phyloP scores from a whole-genome alignment of 228 moss, liverwort and hornwort genomes.

The Sphagnum magellanicum region DNA sequence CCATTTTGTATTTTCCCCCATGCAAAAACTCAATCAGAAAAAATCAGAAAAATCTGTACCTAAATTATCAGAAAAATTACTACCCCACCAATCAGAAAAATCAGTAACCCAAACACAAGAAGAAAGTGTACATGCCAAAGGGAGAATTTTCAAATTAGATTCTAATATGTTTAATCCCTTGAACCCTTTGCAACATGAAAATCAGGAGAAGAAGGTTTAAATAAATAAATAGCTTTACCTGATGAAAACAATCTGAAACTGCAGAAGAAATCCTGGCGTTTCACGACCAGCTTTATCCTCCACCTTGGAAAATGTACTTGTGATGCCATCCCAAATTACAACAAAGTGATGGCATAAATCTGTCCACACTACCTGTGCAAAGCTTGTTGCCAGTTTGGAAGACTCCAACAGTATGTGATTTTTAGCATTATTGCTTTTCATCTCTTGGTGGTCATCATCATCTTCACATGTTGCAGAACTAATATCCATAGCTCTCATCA shows the following conservation, averaged over 20 bases:
- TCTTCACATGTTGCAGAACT: background rate
- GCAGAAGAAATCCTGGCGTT: conserved; percentile 30
- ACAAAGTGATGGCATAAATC: conserved; percentile 20
- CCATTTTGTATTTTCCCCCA: too few species aligned
- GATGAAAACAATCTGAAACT: conserved; percentile 26
- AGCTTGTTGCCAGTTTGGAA: conserved; percentile 4
- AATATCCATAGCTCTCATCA: background rate
- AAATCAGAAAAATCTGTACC: too few species aligned
- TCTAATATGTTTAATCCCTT: too few species aligned
- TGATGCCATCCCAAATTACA: conserved; percentile 20
- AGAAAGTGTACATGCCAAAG: too few species aligned
- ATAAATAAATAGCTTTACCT: conserved; percentile 8
- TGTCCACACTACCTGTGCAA: conserved; percentile 23
- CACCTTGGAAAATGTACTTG: conserved; percentile 9
- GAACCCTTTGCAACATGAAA: too few species aligned
- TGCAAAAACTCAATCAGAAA: too few species aligned
- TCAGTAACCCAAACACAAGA: too few species aligned
- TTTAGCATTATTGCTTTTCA: too few species aligned
- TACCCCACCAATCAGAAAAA: too few species aligned
- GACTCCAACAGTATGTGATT: background rate
- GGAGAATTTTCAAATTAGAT: too few species aligned
- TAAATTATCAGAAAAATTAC: too few species aligned
- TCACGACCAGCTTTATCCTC: conserved; percentile 27
- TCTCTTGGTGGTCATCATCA: background rate
- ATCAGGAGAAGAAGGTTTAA: too few species aligned